Percentiles rank a stretch among this genome's conserved stretches.
Conservation (phyloP, 169 alveolate species). For the Cardiosporidium cionae region DNA sequence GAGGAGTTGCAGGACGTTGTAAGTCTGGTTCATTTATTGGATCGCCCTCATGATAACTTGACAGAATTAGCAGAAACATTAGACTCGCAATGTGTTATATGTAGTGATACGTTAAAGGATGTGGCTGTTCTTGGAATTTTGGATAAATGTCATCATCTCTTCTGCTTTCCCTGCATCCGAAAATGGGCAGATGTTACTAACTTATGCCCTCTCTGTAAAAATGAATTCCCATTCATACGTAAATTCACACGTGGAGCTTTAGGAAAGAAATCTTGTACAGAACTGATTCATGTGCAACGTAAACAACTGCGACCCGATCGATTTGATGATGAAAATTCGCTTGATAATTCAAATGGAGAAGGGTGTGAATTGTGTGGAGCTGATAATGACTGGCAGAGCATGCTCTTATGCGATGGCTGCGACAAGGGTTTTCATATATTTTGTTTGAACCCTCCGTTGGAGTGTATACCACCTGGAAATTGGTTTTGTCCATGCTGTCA, state of each 20-base stretch:
- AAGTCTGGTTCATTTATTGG: too few relatives aligned
- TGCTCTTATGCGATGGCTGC: slow-evolving; percentile 66
- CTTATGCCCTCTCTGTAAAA: slow-evolving; percentile 48
- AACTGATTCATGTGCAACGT: background rate
- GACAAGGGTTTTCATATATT: slow-evolving; percentile 61
- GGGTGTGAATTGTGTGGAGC: slow-evolving; percentile 61
- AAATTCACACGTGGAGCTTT: background rate
- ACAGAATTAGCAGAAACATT: too few relatives aligned
- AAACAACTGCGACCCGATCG: background rate
- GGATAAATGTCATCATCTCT: slow-evolving; percentile 38
- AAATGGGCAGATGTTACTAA: slow-evolving; percentile 47
- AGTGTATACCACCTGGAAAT: slow-evolving; percentile 41
- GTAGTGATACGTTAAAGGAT: background rate
- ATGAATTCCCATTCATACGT: slow-evolving; percentile 35
- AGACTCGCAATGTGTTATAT: too few relatives aligned
- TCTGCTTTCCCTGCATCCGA: slow-evolving; percentile 47
- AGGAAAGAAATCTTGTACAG: background rate
- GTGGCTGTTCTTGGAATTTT: slow-evolving; percentile 3
- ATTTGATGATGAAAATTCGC: background rate
- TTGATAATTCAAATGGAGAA: slow-evolving; percentile 13
- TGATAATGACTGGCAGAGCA: slow-evolving; percentile 54
- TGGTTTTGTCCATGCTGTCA: slow-evolving; percentile 62
- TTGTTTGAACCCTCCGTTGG: slow-evolving; percentile 62
- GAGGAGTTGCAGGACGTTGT: too few relatives aligned
- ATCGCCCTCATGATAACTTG: too few relatives aligned